Conservation (phyloP, 2,329 filamentous ascomycete genomes). For the Cordyceps tenuipes region DNA sequence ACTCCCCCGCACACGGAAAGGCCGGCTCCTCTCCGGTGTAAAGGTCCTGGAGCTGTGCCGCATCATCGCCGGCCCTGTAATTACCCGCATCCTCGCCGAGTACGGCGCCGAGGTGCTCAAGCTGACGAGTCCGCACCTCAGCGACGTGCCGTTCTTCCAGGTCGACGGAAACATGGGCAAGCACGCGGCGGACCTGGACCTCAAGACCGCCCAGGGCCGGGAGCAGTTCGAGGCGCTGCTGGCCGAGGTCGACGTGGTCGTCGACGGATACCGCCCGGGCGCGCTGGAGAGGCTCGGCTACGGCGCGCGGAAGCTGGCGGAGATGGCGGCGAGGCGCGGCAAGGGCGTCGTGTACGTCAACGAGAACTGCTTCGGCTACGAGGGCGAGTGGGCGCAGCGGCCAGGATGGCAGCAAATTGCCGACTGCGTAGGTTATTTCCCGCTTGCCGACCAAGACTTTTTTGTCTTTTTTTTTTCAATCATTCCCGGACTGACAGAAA, state of each 20-base stretch:
- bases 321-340: conserved; percentile 44
- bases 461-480: too few relatives aligned
- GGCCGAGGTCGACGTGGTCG: conserved; percentile 54
- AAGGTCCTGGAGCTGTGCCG: conserved; percentile 68
- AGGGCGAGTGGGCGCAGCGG: conserved; percentile 50
- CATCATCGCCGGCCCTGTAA: conserved; percentile 67
- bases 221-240: conserved; percentile 50
- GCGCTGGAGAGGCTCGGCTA: conserved; percentile 57
- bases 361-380: conserved; percentile 63
- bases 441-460: too few relatives aligned
- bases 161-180: conserved; percentile 67
- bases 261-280: conserved; percentile 61
- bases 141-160: conserved; percentile 65
- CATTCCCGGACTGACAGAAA: background rate
- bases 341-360: conserved; percentile 60
- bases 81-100: conserved; percentile 63
- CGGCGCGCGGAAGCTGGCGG: conserved; percentile 43
- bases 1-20: conserved; percentile 21
- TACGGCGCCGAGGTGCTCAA: conserved; percentile 69
- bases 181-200: conserved; percentile 54
- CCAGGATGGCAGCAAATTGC: conserved; percentile 68
- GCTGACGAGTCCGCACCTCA: conserved; percentile 58
- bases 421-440: conserved; percentile 40
- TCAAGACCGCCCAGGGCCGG: conserved; percentile 47
- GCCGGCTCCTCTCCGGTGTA: conserved; percentile 46